Evolutionary conservation across 2,329 filamentous ascomycete species (phyloP), one percentile per base, ranked within the genome.

Genomic region (Neobulgaria alba): DNA sequence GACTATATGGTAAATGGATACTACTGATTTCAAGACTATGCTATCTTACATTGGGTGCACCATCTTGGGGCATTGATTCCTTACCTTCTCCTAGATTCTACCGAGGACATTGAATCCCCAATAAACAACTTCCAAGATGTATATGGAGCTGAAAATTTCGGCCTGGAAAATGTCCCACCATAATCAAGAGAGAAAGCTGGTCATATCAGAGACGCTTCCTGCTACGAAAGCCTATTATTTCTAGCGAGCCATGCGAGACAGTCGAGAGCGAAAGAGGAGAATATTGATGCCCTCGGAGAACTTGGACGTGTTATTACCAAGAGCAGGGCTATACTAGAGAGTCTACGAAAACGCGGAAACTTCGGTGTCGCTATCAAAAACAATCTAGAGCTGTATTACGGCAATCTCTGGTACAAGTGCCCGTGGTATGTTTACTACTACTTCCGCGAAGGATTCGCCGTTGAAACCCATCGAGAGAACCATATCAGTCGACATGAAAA

Each of bases 391-490:
- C 30, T 20, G 12, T 48, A 58, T 32, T 64, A 67, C 43, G 63
- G 64, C 4, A 29, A 45, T 2, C 56, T 54, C 3, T 46, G 49
- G n/a, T 66, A 57, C 55, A 66, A 64, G 47, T 67, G 65, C 42
- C 49, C 52, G 1, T 57, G 55, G 23, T 49, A 62, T 31, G 63
- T 55, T 5, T 67, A 64, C 45, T 56, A 45, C 21, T 63, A 61
- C 43, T 67, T 67, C 45, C 57, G 61, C 16, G 54, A 65, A 38
- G 65, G 65, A 0, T 68, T 67, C 45, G 36, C 47, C 2, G 56
- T 58, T 19, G 38, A 23, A 0, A 47, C 48, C 29, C 35, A 51
- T 9, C 52, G 59, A 14, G 58, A 63, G 8, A 33, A 55, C 3
- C 64, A 67, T 41, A 38, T 61, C 23, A 49, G 50, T 26, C 45